Evolutionary conservation across 1,284 basidiomycete genomes (phyloP), one percentile per base, ranked within the genome.

Genomic region (Termitomyces sp.): DNA sequence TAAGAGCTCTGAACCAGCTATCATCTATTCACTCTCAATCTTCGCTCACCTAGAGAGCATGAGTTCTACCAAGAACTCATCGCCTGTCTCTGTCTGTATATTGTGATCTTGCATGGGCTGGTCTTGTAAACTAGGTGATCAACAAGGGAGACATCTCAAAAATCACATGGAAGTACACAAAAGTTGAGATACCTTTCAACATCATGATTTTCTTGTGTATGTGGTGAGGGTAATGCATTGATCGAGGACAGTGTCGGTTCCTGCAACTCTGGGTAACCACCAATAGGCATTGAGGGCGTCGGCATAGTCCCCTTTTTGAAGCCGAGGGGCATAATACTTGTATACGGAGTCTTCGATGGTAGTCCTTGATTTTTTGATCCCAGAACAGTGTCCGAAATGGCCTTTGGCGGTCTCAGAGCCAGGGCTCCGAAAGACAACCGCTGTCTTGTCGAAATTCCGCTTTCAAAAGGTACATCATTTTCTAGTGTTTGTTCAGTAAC

Each of bases 371-470:
- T 40, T 30, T 59, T 55, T 21, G 57, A 58, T 42, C 46, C 53
- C 31, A 59, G 26, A n/a, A 50, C 31, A 30, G 60, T 50, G 33
- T 57, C 59, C 1, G 67, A 58, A 17, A 68, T 62, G 0, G 69
- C 63, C 49, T 69, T 73, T 2, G 70, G 70, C 5, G 51, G 57
- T 21, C 65, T 65, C 13, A 67, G 68, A 9, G 61, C 65, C 51
- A 76, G 61, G 1, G 73, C 71, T n/a, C 69, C 69, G 46, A 73
- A 70, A 28, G 70, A 70, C 9, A 82, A 60, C 1, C 79, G 73
- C 47, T 79, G 74, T 59, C 82, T 82, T 1, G 78, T 81, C 21
- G 73, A 69, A 31, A 80, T 68, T 8, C 70, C 71, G 48, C 67
- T 70, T 12, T 65, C 67, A 38, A 65, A 59, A 13, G 64, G 55